phyloP scores from a whole-genome alignment of 1,139 yeast species.

The Wickerhamomyces sp. region DNA sequence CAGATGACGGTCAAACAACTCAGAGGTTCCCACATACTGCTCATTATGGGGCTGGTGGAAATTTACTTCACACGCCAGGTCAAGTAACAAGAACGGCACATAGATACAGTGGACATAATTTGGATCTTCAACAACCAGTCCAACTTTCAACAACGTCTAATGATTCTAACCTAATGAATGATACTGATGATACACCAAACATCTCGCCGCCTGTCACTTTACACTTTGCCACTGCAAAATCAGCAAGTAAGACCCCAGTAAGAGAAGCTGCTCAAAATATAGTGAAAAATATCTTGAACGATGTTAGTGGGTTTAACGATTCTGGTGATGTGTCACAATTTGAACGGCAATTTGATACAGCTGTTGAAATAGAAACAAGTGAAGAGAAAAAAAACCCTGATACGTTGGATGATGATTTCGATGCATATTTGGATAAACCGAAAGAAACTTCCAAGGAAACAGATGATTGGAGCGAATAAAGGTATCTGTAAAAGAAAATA shows the following conservation, averaged over 20 bases:
- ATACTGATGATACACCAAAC: conserved; percentile 19
- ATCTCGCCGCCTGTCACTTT: conserved; percentile 25
- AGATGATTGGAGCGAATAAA: conserved; percentile 18
- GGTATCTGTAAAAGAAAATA: background rate
- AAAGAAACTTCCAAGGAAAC: background rate
- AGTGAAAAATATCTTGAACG: conserved; percentile 18
- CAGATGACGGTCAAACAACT: conserved; percentile 16
- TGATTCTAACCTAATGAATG: conserved; percentile 12
- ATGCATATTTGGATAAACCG: conserved; percentile 18
- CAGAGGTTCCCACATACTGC: conserved; percentile 51
- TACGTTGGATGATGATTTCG: conserved; percentile 17
- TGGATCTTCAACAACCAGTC: conserved; percentile 1
- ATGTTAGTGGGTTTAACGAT: conserved; percentile 22
- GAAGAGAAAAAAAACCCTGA: too few species aligned
- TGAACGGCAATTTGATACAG: too few species aligned
- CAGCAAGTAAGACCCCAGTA: conserved; percentile 12
- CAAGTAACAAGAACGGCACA: conserved; percentile 15
- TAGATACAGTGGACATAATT: conserved; percentile 13
- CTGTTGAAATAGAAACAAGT: too few species aligned
- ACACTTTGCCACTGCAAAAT: conserved; percentile 15
- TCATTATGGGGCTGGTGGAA: conserved; percentile 30
- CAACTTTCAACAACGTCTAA: background rate
- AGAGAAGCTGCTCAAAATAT: conserved; percentile 21
- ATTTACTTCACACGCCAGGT: conserved; percentile 16
- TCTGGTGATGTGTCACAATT: too few species aligned